Evolutionary conservation across 768 basidiomycete genomes (phyloP).

Genomic region (Rhizopogon rudus): DNA sequence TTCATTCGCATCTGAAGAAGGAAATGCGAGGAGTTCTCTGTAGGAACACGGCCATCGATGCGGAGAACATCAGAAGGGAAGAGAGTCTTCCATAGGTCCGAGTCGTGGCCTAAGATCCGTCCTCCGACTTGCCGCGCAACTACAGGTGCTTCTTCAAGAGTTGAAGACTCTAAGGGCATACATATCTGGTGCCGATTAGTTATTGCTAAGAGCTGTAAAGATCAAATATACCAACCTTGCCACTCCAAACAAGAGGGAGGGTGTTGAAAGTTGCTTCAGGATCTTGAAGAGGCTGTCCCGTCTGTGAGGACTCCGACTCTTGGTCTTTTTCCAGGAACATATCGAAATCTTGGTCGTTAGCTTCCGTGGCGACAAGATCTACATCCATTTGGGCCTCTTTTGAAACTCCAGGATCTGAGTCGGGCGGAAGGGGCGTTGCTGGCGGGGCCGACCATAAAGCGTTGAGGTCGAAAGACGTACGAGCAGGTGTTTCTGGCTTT

Average conservation of each 20-base stretch:
- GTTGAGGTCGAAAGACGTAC: conserved; percentile 65
- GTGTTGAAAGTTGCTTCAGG: conserved; percentile 49
- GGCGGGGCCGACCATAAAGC: conserved; percentile 63
- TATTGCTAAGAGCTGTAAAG: neutral
- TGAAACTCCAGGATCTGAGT: conserved; percentile 15
- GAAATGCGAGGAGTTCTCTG: conserved; percentile 72
- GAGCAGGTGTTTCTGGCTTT: conserved; percentile 40
- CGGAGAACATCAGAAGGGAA: conserved; percentile 67
- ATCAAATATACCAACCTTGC: conserved; percentile 48
- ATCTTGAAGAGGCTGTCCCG: conserved; percentile 28
- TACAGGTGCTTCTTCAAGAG: conserved; percentile 62
- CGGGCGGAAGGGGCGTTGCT: conserved; percentile 22
- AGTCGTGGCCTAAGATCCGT: conserved; percentile 48
- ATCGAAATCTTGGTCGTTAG: conserved; percentile 81
- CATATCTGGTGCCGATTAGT: conserved; percentile 45
- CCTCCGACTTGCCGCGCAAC: conserved; percentile 81
- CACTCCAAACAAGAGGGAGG: conserved; percentile 65
- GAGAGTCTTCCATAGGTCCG: conserved; percentile 68
- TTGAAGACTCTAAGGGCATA: conserved; percentile 74
- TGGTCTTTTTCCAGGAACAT: conserved; percentile 72
- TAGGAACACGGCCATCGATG: conserved; percentile 82
- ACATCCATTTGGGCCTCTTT: conserved; percentile 37
- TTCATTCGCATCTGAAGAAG: conserved; percentile 76
- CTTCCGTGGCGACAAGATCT: conserved; percentile 31
- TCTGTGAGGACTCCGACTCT: conserved; percentile 24